phyloP scores from a whole-genome alignment of 768 basidiomycete genomes.

The Tremella fuciformis region DNA sequence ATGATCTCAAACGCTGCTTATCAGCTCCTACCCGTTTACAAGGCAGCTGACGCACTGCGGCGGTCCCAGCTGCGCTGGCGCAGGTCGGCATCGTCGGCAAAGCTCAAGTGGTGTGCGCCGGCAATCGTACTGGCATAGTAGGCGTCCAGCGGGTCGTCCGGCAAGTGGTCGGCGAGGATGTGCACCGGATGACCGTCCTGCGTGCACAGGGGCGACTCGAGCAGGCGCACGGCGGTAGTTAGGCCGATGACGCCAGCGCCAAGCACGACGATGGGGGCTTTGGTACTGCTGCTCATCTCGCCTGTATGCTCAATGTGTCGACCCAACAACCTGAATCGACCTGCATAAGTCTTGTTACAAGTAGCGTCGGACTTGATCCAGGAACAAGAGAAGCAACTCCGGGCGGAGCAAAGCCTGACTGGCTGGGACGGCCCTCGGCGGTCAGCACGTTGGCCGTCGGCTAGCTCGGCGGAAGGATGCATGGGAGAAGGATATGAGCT shows the following conservation, averaged over 20 bases:
- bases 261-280: slow-evolving; percentile 41
- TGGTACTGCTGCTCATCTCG: background rate
- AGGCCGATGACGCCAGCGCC: slow-evolving; percentile 53
- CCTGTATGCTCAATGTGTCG: too few relatives aligned
- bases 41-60: background rate
- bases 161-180: slow-evolving; percentile 48
- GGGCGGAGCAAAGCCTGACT: too few relatives aligned
- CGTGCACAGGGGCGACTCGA: slow-evolving; percentile 25
- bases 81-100: slow-evolving; percentile 47
- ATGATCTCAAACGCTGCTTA: slow-evolving; percentile 44
- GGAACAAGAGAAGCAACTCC: too few relatives aligned
- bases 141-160: slow-evolving; percentile 41
- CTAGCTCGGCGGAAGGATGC: too few relatives aligned
- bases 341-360: too few relatives aligned
- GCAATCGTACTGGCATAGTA: slow-evolving; percentile 45
- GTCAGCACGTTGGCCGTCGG: too few relatives aligned
- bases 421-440: too few relatives aligned
- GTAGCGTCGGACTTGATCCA: too few relatives aligned
- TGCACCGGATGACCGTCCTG: slow-evolving; percentile 22
- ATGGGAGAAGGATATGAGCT: too few relatives aligned
- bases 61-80: slow-evolving; percentile 33
- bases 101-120: slow-evolving; percentile 52
- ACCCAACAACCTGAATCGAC: too few relatives aligned
- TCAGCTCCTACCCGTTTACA: background rate
- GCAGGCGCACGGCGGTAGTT: slow-evolving; percentile 48